Evolutionary conservation across 208 protist species (phyloP).

Genomic region (Trypanosoma platydactyli): DNA sequence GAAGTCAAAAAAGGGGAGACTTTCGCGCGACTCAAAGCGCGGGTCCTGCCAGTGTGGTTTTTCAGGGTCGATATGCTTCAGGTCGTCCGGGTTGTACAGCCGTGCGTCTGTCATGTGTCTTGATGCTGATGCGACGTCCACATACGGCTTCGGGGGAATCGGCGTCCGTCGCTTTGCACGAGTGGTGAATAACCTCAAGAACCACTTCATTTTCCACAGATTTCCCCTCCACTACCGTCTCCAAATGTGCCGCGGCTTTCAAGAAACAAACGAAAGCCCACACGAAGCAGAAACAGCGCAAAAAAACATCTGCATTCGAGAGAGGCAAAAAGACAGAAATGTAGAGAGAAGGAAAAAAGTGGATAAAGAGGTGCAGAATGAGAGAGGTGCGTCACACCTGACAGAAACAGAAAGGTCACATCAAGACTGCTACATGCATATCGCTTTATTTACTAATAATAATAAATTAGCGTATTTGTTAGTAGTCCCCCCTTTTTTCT

Average conservation of each 20-base stretch:
- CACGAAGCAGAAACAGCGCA: no score
- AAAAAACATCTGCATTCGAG: no score
- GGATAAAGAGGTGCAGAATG: neutral
- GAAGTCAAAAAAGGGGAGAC: slow-evolving; percentile 83
- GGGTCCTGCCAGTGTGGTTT: slow-evolving; percentile 89
- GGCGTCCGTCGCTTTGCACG: slow-evolving; percentile 45
- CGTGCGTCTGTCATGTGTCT: slow-evolving; percentile 73
- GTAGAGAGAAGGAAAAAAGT: slow-evolving; percentile 18
- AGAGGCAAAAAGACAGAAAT: neutral
- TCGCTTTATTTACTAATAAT: neutral
- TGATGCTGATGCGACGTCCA: slow-evolving; percentile 61
- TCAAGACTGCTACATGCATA: neutral
- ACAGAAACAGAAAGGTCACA: no score
- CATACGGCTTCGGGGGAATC: slow-evolving; percentile 87
- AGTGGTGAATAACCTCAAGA: slow-evolving; percentile 42
- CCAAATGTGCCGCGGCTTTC: no score
- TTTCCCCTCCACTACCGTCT: no score
- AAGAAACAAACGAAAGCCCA: no score
- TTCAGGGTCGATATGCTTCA: slow-evolving; percentile 81
- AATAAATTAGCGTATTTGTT: slow-evolving; percentile 4
- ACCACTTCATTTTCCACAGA: slow-evolving; percentile 61
- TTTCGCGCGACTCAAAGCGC: slow-evolving; percentile 74
- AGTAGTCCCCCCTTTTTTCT: slow-evolving; percentile 6
- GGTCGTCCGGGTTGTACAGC: slow-evolving; percentile 60
- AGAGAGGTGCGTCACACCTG: neutral